Evolutionary conservation across 345 rosid species (phyloP).

Genomic region (Citrus maxima): DNA sequence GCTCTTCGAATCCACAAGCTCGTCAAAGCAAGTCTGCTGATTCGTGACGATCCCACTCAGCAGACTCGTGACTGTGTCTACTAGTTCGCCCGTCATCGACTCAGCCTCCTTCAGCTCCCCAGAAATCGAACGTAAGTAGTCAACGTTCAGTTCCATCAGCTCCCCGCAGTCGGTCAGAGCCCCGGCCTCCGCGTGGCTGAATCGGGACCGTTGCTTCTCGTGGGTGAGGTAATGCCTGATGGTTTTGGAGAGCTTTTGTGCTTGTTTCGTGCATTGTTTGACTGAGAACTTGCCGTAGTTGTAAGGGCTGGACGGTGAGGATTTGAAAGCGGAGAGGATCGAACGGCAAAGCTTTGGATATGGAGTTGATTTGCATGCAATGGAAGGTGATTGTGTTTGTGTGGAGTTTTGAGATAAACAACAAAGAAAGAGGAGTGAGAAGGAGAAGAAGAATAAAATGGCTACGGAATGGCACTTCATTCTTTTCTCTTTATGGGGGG

Average conservation of each 20-base stretch:
- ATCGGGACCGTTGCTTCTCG: constrained; percentile 8
- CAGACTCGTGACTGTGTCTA: constrained; percentile 43
- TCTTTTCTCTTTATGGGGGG: not conserved
- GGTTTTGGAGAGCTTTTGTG: constrained; percentile 37
- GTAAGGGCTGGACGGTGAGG: constrained; percentile 44
- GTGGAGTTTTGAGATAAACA: constrained; percentile 12
- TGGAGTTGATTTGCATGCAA: constrained; percentile 50
- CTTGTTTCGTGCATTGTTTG: constrained; percentile 58
- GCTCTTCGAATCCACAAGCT: constrained; percentile 42
- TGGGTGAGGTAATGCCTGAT: constrained; percentile 28
- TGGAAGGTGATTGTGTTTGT: constrained; percentile 30
- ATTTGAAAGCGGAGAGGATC: constrained; percentile 41
- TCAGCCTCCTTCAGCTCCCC: constrained; percentile 33
- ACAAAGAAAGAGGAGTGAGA: constrained; percentile 1
- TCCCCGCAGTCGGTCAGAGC: constrained; percentile 55
- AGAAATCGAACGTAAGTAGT: constrained; percentile 34
- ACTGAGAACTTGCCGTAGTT: constrained; percentile 53
- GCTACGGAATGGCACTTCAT: not conserved
- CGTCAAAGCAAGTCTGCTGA: constrained; percentile 65
- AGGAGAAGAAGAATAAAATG: constrained; percentile 18
- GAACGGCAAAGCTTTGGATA: constrained; percentile 74
- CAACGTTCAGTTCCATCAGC: constrained; percentile 48
- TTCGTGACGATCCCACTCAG: constrained; percentile 66
- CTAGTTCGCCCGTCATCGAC: constrained; percentile 31
- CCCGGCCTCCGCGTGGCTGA: constrained; percentile 23